Percentiles rank a stretch among this genome's conserved stretches.
Evolutionary conservation across 75 land plant species (phyloP).

Genomic region (Picea glauca): DNA sequence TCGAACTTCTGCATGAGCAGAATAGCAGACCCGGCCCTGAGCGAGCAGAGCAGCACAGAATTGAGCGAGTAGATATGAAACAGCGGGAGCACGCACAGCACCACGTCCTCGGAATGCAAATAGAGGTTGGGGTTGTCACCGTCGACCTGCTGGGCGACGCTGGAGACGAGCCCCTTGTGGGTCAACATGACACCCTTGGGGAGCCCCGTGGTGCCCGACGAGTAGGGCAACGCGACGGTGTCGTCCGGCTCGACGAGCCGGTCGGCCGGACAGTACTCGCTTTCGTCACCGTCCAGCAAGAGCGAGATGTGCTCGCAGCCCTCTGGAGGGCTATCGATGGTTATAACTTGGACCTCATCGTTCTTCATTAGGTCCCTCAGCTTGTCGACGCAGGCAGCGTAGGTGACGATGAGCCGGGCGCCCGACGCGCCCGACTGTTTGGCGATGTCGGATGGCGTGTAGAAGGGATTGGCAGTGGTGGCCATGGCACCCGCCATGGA

Average conservation of each 20-base stretch:
- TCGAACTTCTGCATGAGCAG: conserved; percentile 82
- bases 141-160: conserved; percentile 91
- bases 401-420: conserved; percentile 55
- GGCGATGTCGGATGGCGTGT: conserved; percentile 73
- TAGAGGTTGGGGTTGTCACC: conserved; percentile 78
- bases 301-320: conserved; percentile 47
- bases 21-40: conserved; percentile 69
- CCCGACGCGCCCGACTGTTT: conserved; percentile 70
- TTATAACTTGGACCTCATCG: conserved; percentile 36
- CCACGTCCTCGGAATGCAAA: conserved; percentile 46
- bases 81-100: conserved; percentile 80
- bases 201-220: conserved; percentile 89
- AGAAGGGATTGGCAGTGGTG: conserved; percentile 95
- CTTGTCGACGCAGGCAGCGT: conserved; percentile 42
- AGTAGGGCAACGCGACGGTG: conserved; percentile 76
- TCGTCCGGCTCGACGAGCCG: conserved; percentile 37
- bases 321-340: conserved; percentile 52
- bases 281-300: conserved; percentile 30
- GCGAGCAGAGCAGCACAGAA: conserved; percentile 58
- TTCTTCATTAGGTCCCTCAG: conserved; percentile 12
- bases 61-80: conserved; percentile 83
- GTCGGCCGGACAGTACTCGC: conserved; percentile 13
- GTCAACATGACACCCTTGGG: conserved; percentile 91
- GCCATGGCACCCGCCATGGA: conserved; percentile 75
- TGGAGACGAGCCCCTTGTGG: conserved; percentile 68